Base-by-base conservation (phyloP, 495 filamentous ascomycete genomes). In the Hyaloscypha bicolor region DNA sequence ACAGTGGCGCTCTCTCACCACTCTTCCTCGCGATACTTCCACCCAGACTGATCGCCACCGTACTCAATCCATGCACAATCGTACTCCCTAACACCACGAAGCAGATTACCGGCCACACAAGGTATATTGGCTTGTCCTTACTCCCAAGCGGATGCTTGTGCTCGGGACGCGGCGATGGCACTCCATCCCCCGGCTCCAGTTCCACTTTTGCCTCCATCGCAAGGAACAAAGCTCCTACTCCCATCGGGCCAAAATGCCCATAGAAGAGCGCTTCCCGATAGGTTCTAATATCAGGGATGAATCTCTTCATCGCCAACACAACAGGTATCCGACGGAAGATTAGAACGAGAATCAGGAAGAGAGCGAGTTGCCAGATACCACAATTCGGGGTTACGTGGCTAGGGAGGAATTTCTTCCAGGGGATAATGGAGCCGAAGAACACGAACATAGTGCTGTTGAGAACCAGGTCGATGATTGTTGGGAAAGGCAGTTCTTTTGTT, bases 171-270 rank as follows among this genome's bases (percentile, higher is more conserved):
- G 74, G 71, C 12, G 76, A 37, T 4, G 79, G 78, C 6, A 73
- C 6, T 3, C 75, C 75, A 0, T 73, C 74, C 16, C 69, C 80
- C 2, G 73, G 81, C 64, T 83, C 80, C 1, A 85, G 70, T 60
- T 81, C 71, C 1, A 76, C 81, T 19, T 79, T 72, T 2, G 80
- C 81, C 74, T 85, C 82, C 55, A 85, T 83, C 53, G 80, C 78
- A 11, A 85, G 76, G 71, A 84, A 85, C 14, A 84, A 62, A 6
- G 77, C 83, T 2, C 83, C 82, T 1, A 84, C 73, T 32, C 83
- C 83, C 79, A 85, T 85, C 48, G 81, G 81, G 1, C 81, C 81
- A 66, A 85, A 84, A 69, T 84, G 82, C 0, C 83, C 82, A 63
- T 74, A 76, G 72, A 84, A 85, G 6, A 85, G 73, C 0, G 81